Evolutionary conservation across 305 asterid species (phyloP), one percentile per base, ranked within the genome.

Genomic region (Solanum chacoense): DNA sequence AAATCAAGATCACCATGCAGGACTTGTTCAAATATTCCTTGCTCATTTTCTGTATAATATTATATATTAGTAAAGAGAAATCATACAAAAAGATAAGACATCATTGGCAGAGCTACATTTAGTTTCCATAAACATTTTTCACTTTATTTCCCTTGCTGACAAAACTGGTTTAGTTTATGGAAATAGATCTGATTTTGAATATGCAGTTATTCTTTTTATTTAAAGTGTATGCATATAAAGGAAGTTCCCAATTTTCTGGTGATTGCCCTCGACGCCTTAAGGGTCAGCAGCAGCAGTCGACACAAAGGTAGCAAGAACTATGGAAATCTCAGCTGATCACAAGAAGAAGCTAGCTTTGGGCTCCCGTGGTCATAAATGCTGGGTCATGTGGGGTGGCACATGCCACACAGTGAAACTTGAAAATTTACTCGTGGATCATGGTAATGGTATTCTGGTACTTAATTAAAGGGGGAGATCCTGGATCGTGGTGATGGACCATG

Each of bases 1-100:
- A 94, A 94, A 88, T 94, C 97, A 11, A 94, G 96, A 89, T 94
- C 96, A 3, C 97, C 97, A 72, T 93, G 95, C 89, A 94, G 89
- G 85, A 94, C 95, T 92, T 94, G 94, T 88, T 94, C 95, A 87
- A 94, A 94, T 91, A 94, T 94, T 78, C 95, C 97, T 91, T 94
- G 94, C 94, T 94, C 97, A n/a, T 55, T 88, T 92, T 94, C 97
- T 94, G 90, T 90, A 77, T 75, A 5, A 87, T 50, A 50, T 2
- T 29, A 29, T 6, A 29, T 50, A 83, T 83, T 83, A 45, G 86
- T 50, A 1, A 83, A 50, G 28, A 89, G 45, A 45, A 24, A 86
- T 35, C 37, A 28, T 24, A 37, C 0, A 0, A 86, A 69, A 65
- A 87, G 72, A 35, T 72, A 38, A 40, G 42, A 72, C 26, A 73